Evolutionary conservation across 192 early-diverging fungal genomes (phyloP), one percentile per base, ranked within the genome.

Genomic region (Umbelopsis ramanniana): DNA sequence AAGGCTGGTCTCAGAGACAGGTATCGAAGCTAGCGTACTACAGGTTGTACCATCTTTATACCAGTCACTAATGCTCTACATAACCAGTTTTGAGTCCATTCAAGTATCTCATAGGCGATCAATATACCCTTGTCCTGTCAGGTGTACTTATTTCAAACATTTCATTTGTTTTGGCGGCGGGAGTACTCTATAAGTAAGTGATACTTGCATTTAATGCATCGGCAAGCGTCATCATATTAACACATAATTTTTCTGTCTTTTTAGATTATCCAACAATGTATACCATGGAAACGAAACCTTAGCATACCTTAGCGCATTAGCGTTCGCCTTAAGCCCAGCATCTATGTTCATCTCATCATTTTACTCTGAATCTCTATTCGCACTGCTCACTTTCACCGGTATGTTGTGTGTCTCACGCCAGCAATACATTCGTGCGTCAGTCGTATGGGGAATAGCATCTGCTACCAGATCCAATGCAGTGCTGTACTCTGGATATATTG

Each of bases 341-440:
- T 87, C 87, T 14, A 86, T 94, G 60, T 96, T 98, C 72, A 91
- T 96, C 90, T 93, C 96, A 15, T 82, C 93, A 5, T 85, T 94
- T 73, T 95, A 96, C 68, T 89, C 96, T 0, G 96, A 98, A 79
- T 93, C 92, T 48, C 72, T 91, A 37, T 98, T 96, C 80, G 89
- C 94, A 1, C 79, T 84, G 37, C 79, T 95, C 8, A 89, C 89
- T 12, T 96, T 98, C 72, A 78, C 83, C 0, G 94, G 94, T 11
- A 92, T 98, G 92, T 57, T 85, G 40, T 79, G 78, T 33, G 69
- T 86, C 15, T 72, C 78, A 0, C 76, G 78, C 33, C 79, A 82
- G 14, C 72, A 80, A 21, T 83, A 87, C 48, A 53, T 91, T 19
- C 35, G 52, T 23, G 93, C 94, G 6, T 81, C 94, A n/a, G 66